Conservation (phyloP, 495 filamentous ascomycete genomes). For the Neurospora discreta region DNA sequence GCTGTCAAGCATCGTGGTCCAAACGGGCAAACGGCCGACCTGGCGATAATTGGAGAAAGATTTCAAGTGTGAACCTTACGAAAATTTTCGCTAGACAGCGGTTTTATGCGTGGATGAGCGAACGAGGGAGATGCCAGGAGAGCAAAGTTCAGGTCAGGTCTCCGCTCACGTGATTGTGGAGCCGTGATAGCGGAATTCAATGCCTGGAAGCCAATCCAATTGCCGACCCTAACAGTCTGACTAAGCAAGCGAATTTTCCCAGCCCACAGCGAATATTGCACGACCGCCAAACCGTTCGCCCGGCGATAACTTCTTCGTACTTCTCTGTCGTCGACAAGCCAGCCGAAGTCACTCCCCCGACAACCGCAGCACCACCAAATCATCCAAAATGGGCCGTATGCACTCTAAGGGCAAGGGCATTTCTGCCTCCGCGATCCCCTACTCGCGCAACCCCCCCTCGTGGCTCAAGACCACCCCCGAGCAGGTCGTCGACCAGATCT, state of each 20-base stretch:
- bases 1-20: neutral
- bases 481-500: slow-evolving; percentile 95
- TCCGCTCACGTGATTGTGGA: neutral
- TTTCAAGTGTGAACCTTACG: neutral
- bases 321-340: slow-evolving; percentile 13
- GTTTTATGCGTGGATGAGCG: neutral
- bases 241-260: slow-evolving; percentile 7
- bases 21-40: neutral
- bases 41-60: neutral
- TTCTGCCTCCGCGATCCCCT: slow-evolving; percentile 84
- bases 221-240: slow-evolving; percentile 7
- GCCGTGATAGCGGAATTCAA: neutral
- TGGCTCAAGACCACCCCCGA: slow-evolving; percentile 89
- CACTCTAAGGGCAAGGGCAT: slow-evolving; percentile 99
- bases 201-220: slow-evolving; percentile 7
- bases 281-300: neutral
- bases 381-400: slow-evolving; percentile 84
- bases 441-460: slow-evolving; percentile 80
- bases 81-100: neutral
- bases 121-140: neutral
- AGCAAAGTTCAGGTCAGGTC: slow-evolving; percentile 3
- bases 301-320: slow-evolving; percentile 8
- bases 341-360: slow-evolving; percentile 2
- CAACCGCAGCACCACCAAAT: slow-evolving; percentile 24
- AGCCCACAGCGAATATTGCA: slow-evolving; percentile 10